These are phyloP conservation scores for Termitomyces eurrhizus DNA, from an alignment of 768 basidiomycete species.

Conservation along the genomic window DNA sequence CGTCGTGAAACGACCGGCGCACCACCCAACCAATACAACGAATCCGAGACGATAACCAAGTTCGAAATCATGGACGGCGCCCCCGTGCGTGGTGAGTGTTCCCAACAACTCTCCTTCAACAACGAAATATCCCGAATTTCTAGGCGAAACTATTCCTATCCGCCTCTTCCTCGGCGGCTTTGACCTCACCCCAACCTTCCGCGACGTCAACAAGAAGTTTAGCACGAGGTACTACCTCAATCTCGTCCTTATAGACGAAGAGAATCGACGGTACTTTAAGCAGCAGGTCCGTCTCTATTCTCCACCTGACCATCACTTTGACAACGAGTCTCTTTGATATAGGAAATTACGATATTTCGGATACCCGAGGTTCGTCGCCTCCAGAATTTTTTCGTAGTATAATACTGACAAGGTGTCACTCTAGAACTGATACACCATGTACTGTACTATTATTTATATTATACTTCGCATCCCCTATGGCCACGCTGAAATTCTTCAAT, in stretches of 20 bases:
- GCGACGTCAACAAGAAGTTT: conserved; percentile 99
- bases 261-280: conserved; percentile 97
- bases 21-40: conserved; percentile 99
- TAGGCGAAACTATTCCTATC: conserved; percentile 98
- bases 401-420: background rate
- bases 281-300: conserved; percentile 63
- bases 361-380: conserved; percentile 18
- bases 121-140: background rate
- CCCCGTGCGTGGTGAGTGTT: conserved; percentile 78
- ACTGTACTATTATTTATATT: conserved; percentile 12
- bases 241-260: conserved; percentile 95
- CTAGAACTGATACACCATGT: conserved; percentile 12
- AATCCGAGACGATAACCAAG: conserved; percentile 98
- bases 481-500: too few relatives aligned
- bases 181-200: conserved; percentile 97
- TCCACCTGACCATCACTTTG: too few relatives aligned
- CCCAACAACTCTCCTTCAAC: background rate
- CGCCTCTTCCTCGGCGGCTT: conserved; percentile 97
- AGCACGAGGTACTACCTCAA: conserved; percentile 96
- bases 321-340: background rate
- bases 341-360: conserved; percentile 20
- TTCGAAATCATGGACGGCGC: conserved; percentile 99
- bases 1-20: conserved; percentile 95
- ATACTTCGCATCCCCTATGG: background rate
- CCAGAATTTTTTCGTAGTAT: background rate